Base-by-base conservation (phyloP, 306 rosid species). In the Dalbergia cochinchinensis region DNA sequence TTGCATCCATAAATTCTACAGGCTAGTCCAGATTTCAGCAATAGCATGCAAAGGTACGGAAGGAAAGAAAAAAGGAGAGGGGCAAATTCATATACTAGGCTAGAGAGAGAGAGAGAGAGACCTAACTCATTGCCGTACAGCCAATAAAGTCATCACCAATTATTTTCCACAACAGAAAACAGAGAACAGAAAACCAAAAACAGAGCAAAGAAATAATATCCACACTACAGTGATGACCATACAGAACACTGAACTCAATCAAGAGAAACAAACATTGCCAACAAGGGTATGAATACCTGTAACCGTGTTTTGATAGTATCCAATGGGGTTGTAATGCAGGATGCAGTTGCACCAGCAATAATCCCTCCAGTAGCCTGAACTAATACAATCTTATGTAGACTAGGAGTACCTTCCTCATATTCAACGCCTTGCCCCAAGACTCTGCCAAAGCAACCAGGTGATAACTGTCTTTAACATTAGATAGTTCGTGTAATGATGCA, bases 221-320 rank as follows among this genome's bases (percentile, higher is more conserved):
- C 47, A 65, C 51, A 66, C 41, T 67, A 65, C 41, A 16, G 39
- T 57, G 48, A 57, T 18, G 20, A 44, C 15, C 78, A 18, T 45
- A 78, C n/a, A 41, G 26, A 37, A 71, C 75, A 74, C 22, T 37
- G 45, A 53, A 78, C 34, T 22, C 26, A 62, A n/a, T 73, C 31
- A 41, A 8, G 22, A 77, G 57, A 66, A 59, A 73, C 65, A 77
- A 73, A 83, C 11, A 15, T 58, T 53, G 39, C n/a, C 37, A 63
- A 77, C 73, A 51, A 55, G 60, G 15, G 60, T 69, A 74, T 68
- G 78, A 74, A 80, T 77, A 92, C 98, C 98, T 94, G 98, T 81
- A 94, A 82, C 71, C 98, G 92, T 78, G 97, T 94, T 86, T 94
- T 94, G 73, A 94, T 92, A 59, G 98, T 94, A 84, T 94, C 97